These are phyloP conservation scores for Toxicodendron radicans DNA, from an alignment of 345 rosid genomes.

Conservation along the genomic window DNA sequence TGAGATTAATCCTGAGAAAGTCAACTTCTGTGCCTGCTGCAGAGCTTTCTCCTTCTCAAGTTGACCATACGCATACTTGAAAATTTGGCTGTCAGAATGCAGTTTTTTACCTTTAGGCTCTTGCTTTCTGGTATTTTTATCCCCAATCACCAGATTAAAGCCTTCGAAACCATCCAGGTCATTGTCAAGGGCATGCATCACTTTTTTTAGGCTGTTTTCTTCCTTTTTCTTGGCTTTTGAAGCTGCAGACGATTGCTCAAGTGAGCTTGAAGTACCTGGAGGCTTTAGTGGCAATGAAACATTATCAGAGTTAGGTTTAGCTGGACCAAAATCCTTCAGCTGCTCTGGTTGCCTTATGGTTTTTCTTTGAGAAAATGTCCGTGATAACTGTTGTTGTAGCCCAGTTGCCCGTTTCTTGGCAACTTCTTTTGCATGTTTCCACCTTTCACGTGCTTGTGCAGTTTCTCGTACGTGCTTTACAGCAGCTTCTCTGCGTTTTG, in stretches of 20 bases:
- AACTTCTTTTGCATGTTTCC: slow-evolving; percentile 66
- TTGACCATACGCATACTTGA: slow-evolving; percentile 92
- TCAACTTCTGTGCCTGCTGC: slow-evolving; percentile 62
- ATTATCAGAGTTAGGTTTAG: slow-evolving; percentile 26
- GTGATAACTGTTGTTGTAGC: slow-evolving; percentile 58
- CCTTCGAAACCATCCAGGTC: slow-evolving; percentile 57
- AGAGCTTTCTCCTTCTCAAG: slow-evolving; percentile 88
- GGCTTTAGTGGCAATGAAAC: slow-evolving; percentile 21
- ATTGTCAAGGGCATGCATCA: slow-evolving; percentile 60
- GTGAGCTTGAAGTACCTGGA: slow-evolving; percentile 17
- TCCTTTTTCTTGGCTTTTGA: slow-evolving; percentile 51
- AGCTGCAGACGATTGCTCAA: slow-evolving; percentile 37
- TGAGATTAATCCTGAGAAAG: slow-evolving; percentile 86
- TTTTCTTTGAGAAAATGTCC: slow-evolving; percentile 69
- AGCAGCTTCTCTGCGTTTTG: slow-evolving; percentile 71
- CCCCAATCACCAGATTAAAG: slow-evolving; percentile 54
- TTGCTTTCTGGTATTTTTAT: slow-evolving; percentile 59
- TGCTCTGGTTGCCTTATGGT: slow-evolving; percentile 33
- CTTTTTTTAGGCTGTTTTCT: slow-evolving; percentile 54
- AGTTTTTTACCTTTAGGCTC: slow-evolving; percentile 69
- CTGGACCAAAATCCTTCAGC: slow-evolving; percentile 12
- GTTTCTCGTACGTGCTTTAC: slow-evolving; percentile 83
- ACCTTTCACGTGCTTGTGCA: slow-evolving; percentile 84
- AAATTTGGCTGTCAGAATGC: slow-evolving; percentile 77
- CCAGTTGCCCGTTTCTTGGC: slow-evolving; percentile 60